Conservation (phyloP, 129 eudicot genomes). For the Cynara cardunculus region DNA sequence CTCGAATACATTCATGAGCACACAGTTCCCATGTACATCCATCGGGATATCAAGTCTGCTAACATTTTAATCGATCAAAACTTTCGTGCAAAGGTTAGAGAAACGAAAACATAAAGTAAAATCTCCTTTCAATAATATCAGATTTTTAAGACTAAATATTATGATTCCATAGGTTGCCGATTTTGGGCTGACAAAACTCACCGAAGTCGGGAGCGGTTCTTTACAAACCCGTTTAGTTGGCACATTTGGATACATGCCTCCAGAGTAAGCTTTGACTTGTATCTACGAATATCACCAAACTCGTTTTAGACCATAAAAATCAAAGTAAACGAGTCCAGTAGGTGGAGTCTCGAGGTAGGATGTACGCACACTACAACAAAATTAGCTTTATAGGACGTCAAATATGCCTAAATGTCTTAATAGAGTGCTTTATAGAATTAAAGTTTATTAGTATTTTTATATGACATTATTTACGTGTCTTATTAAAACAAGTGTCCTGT, state of each 20-base stretch:
- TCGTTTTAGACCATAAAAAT: not conserved
- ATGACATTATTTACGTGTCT: not conserved
- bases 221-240: slow-evolving; percentile 80
- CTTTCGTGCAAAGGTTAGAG: slow-evolving; percentile 78
- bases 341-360: not conserved
- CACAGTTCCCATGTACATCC: slow-evolving; percentile 81
- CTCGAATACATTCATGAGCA: slow-evolving; percentile 98
- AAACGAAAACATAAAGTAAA: not conserved
- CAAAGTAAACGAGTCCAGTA: not conserved
- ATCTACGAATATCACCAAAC: not conserved
- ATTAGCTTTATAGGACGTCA: not conserved
- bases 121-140: not conserved
- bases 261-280: slow-evolving; percentile 54
- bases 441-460: not conserved
- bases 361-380: not conserved
- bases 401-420: not conserved
- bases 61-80: slow-evolving; percentile 73
- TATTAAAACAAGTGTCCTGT: not conserved
- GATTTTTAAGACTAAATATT: not conserved
- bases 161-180: slow-evolving; percentile 73
- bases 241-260: slow-evolving; percentile 96
- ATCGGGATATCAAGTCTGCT: slow-evolving; percentile 87
- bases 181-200: slow-evolving; percentile 86
- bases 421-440: not conserved
- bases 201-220: slow-evolving; percentile 73